Conservation (phyloP, 495 filamentous ascomycete species). For the Diplogelasinospora grovesii region DNA sequence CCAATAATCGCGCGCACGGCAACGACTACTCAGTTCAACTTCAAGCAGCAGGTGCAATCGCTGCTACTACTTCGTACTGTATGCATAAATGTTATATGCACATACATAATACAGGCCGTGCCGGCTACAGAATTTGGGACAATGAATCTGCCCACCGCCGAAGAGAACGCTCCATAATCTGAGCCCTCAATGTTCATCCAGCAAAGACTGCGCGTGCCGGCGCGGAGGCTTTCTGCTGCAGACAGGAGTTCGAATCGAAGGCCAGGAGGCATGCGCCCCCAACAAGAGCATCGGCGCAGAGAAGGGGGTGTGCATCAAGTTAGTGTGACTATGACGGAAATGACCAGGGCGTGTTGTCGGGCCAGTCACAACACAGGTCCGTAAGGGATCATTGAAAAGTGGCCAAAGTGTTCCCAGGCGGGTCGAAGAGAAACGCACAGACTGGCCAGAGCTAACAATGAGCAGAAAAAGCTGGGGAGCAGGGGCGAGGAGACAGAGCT, state of each 20-base stretch:
- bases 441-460: neutral
- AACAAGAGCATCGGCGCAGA: neutral
- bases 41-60: no score
- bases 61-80: neutral
- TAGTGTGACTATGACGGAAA: constrained; percentile 26
- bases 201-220: constrained; percentile 1
- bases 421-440: neutral
- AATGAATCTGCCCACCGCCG: neutral
- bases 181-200: no score
- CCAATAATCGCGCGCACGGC: no score
- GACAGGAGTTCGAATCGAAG: constrained; percentile 1
- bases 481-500: constrained; percentile 7
- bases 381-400: no score
- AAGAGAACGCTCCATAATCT: neutral
- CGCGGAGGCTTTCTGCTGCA: neutral
- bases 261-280: constrained; percentile 5
- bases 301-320: constrained; percentile 11
- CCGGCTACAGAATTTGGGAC: no score
- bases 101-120: no score
- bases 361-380: constrained; percentile 3
- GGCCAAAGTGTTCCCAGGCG: constrained; percentile 6
- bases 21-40: no score
- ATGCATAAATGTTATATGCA: no score
- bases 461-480: no score
- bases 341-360: constrained; percentile 18